Evolutionary conservation across 2,329 filamentous ascomycete species (phyloP).

Genomic region (Decorospora gaudefroyi): DNA sequence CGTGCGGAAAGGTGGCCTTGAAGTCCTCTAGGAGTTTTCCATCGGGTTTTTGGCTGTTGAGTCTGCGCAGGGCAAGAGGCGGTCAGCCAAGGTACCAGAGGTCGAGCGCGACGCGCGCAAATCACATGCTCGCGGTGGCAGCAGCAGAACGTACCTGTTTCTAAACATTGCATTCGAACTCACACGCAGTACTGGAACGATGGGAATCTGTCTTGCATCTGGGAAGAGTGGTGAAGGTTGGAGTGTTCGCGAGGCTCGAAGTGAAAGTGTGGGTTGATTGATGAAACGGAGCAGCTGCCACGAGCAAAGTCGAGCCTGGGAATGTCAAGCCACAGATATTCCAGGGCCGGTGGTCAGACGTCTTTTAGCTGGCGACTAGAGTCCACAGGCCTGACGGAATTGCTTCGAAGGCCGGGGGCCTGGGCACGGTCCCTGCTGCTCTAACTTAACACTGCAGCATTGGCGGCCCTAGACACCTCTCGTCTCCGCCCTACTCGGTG

Average conservation of each 20-base stretch:
- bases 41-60: constrained; percentile 80
- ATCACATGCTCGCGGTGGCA: constrained; percentile 20
- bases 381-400: constrained; percentile 28
- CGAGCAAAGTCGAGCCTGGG: constrained; percentile 29
- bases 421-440: constrained; percentile 25
- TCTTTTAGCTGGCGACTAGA: constrained; percentile 45
- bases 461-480: constrained; percentile 21
- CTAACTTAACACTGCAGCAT: constrained; percentile 29
- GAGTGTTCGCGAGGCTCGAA: neutral
- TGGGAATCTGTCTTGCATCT: constrained; percentile 7
- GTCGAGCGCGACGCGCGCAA: constrained; percentile 37
- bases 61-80: constrained; percentile 54
- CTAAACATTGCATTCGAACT: constrained; percentile 49
- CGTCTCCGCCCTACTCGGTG: constrained; percentile 20
- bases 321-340: constrained; percentile 43
- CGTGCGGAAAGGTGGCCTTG: constrained; percentile 78
- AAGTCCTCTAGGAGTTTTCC: constrained; percentile 84
- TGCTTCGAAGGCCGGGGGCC: constrained; percentile 31
- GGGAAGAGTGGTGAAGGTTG: neutral
- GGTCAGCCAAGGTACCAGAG: constrained; percentile 12
- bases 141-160: constrained; percentile 49
- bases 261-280: constrained; percentile 17
- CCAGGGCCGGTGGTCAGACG: constrained; percentile 39
- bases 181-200: constrained; percentile 9
- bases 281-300: constrained; percentile 46